Base-by-base conservation (phyloP, 495 filamentous ascomycete genomes). In the Xylaria telfairii region DNA sequence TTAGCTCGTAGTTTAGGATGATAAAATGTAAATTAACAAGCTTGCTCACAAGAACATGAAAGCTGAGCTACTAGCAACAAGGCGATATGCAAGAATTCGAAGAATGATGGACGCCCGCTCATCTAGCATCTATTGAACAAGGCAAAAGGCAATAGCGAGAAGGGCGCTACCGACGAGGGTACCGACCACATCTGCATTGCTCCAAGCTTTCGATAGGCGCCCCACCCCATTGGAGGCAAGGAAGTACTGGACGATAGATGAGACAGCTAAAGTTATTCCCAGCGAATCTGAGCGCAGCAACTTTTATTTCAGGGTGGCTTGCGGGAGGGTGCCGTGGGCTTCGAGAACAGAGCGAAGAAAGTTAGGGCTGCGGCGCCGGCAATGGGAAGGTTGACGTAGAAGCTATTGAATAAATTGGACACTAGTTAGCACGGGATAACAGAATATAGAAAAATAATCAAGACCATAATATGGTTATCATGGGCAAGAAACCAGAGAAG, bases 351-450 rank as follows among this genome's bases (percentile, higher is more conserved):
- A 61, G 85, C 75, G 70, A 87, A 81, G 47, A 83, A 47, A 24
- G 88, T 47, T 17, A 87, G 66, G 10, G 81, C 19, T 5, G 75
- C 77, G 5, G 81, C n/a, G 1, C 61, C 86, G 19, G 87, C 88
- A 56, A 90, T 80, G 0, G 87, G 87, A 7, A 84, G 74, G 51
- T 82, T 83, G 69, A 83, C 74, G 57, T 82, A 83, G 68, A 84
- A 83, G 56, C 83, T 61, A 21, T 3, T n/a, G n/a, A n/a, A n/a
- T n/a, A n/a, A n/a, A n/a, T n/a, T n/a, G n/a, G n/a, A n/a, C n/a
- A n/a, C n/a, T n/a, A n/a, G n/a, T n/a, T n/a, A n/a, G n/a, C n/a
- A n/a, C n/a, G n/a, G n/a, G n/a, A n/a, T n/a, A n/a, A n/a, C n/a
- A n/a, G n/a, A n/a, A n/a, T n/a, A n/a, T n/a, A n/a, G n/a, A n/a